phyloP scores from a whole-genome alignment of 2,329 filamentous ascomycete species.

The Domatiomyces globalis region DNA sequence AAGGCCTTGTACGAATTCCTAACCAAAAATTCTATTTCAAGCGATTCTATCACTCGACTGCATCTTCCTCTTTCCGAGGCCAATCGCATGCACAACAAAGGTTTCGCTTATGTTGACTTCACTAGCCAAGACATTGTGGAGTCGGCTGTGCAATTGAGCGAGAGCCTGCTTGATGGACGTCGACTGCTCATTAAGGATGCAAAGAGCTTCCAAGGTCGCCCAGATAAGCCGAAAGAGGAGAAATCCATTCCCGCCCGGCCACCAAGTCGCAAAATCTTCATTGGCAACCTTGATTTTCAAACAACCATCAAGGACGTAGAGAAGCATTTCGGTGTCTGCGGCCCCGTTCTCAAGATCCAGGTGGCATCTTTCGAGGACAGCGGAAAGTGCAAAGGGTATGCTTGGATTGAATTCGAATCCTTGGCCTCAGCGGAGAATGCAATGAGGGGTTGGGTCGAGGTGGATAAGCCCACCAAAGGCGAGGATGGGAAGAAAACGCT shows the following conservation, averaged over 20 bases:
- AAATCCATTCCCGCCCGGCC: conserved; percentile 37
- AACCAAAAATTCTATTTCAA: conserved; percentile 27
- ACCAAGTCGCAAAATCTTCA: conserved; percentile 68
- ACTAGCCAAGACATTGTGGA: conserved; percentile 51
- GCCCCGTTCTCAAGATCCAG: conserved; percentile 67
- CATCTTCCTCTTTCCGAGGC: conserved; percentile 56
- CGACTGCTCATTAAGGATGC: conserved; percentile 86
- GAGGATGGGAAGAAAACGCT: conserved; percentile 33
- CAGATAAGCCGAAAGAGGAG: conserved; percentile 36
- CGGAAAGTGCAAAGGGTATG: conserved; percentile 95
- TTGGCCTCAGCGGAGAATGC: conserved; percentile 59
- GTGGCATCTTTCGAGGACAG: conserved; percentile 91
- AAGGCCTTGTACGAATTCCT: conserved; percentile 66
- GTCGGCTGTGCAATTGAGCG: conserved; percentile 72
- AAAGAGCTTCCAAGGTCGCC: conserved; percentile 79
- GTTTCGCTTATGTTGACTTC: conserved; percentile 95
- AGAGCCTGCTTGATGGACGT: conserved; percentile 61
- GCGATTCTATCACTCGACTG: conserved; percentile 65
- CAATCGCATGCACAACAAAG: conserved; percentile 58
- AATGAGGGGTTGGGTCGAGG: conserved; percentile 66
- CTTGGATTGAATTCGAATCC: conserved; percentile 83
- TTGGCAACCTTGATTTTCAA: conserved; percentile 78
- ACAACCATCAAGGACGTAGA: conserved; percentile 66
- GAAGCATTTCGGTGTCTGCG: conserved; percentile 73
- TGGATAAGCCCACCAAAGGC: conserved; percentile 36